Base-by-base conservation (phyloP, 192 early-diverging fungal species). In the Podila horticola region DNA sequence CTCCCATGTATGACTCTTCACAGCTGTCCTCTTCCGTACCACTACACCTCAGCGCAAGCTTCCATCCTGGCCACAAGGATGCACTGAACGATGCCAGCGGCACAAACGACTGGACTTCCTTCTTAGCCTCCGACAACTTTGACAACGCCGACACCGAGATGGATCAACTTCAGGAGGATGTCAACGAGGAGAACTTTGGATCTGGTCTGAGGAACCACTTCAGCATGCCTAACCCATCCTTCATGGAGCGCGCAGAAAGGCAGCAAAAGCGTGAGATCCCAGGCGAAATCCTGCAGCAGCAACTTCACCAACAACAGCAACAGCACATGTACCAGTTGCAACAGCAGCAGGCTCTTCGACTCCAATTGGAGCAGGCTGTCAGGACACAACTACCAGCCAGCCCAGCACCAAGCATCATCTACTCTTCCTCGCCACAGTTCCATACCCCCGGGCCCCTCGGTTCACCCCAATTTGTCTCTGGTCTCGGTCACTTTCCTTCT, bases 141-240 rank as follows among this genome's bases (percentile, higher is more conserved):
- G 62, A 34, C 15, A 51, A 69, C 13, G 15, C 38, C 50, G 71
- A 81, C 30, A 45, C 71, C 28, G 71, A 81, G 17, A 81, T 81
- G 77, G 77, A 79, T 29, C 76, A 79, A 66, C 45, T 60, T 10
- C 57, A 73, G 19, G 62, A 60, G 10, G 71, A 81, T 58, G 67
- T 59, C 28, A 81, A 73, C 22, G 77, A 81, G 22, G 77, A 81
- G 52, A 69, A 81, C 67, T 81, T 71, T 69, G 71, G 70, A 5
- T 59, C 77, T 0, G 66, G 62, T 19, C 41, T 29, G 30, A 41
- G 67, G n/a, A 72, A 65, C 49, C 71, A 73, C 57, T 81, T 81
- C 26, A 81, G 67, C 31, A 64, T 81, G 58, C 77, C 77, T 7
- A 71, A 81, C 49, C 71, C 77, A 1, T 81, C 77, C 15, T 81